Percentiles rank a stretch among this genome's conserved stretches.
These are phyloP conservation scores for Ophiostoma piceae DNA, from an alignment of 2,329 filamentous ascomycete genomes.

Conservation along the genomic window DNA sequence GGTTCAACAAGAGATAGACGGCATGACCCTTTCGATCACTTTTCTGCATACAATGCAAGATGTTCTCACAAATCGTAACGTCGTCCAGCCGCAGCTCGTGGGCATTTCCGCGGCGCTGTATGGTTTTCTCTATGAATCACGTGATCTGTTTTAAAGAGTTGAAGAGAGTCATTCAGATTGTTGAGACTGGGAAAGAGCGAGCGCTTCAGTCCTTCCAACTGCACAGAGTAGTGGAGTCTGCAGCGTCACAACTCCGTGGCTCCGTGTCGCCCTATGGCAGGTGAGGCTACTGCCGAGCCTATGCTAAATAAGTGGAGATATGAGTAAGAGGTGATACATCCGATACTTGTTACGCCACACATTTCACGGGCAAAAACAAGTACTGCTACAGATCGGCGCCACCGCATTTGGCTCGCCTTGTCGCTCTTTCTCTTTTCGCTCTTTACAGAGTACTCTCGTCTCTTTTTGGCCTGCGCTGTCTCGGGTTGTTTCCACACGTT, in stretches of 20 bases:
- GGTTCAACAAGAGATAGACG: not conserved
- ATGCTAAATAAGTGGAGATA: not conserved
- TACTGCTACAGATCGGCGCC: conserved; percentile 11
- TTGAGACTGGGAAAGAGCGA: no score
- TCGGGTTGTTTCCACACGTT: not conserved
- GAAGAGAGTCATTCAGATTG: no score
- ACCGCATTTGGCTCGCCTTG: conserved; percentile 6
- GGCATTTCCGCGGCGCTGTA: conserved; percentile 17
- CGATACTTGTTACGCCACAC: not conserved
- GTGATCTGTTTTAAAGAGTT: no score
- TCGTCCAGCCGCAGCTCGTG: conserved; percentile 1
- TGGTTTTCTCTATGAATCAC: conserved; percentile 14
- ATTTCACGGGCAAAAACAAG: not conserved
- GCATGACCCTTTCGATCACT: not conserved
- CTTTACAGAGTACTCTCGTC: not conserved
- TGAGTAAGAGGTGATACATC: not conserved
- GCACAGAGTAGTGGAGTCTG: not conserved
- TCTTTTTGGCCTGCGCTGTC: not conserved
- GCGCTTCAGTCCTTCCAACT: no score
- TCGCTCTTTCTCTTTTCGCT: conserved; percentile 7
- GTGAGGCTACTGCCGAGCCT: not conserved
- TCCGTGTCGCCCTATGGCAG: conserved; percentile 11
- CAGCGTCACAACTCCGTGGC: conserved; percentile 9
- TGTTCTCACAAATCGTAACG: not conserved
- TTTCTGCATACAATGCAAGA: not conserved